A percentile compares a stretch with the other conserved stretches of the same genome.
phyloP scores from a whole-genome alignment of 1,284 basidiomycete genomes.

The Stygiomarasmius scandens region DNA sequence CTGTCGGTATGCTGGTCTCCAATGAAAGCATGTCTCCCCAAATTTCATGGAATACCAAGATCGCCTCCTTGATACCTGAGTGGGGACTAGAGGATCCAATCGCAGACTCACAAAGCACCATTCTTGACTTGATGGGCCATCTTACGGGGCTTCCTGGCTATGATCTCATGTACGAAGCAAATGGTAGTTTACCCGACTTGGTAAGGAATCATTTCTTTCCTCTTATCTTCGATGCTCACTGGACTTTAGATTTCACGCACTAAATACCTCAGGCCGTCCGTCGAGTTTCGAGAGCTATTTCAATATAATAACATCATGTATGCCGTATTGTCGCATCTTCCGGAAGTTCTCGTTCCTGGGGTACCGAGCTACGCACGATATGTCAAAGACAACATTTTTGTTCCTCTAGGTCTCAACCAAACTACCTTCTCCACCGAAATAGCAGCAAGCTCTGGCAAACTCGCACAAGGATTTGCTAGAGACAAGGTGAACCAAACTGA shows the following conservation, averaged over 20 bases:
- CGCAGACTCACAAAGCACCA: conserved; percentile 13
- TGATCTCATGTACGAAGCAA: conserved; percentile 14
- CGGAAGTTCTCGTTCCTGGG: conserved; percentile 14
- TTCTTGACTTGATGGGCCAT: conserved; percentile 28
- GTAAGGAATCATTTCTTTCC: not conserved
- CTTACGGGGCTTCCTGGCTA: conserved; percentile 28
- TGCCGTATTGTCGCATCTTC: conserved; percentile 20
- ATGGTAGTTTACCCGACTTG: not conserved
- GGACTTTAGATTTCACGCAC: not conserved
- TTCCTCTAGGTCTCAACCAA: conserved; percentile 21
- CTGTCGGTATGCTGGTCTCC: conserved; percentile 27
- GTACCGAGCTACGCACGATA: conserved; percentile 17
- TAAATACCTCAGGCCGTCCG: conserved; percentile 5
- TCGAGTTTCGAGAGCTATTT: conserved; percentile 3
- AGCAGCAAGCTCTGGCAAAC: conserved; percentile 19
- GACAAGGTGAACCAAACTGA: conserved; percentile 17
- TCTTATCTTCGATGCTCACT: not conserved
- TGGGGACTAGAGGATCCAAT: conserved; percentile 25
- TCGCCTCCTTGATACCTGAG: conserved; percentile 24
- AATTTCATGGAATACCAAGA: conserved; percentile 27
- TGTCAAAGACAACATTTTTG: conserved; percentile 25
- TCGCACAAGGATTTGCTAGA: conserved; percentile 19
- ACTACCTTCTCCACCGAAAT: conserved; percentile 22
- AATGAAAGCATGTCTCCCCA: conserved; percentile 26
- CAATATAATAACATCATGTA: conserved; percentile 27